Conservation (phyloP, 2,329 filamentous ascomycete genomes). For the Cercospora zeina region DNA sequence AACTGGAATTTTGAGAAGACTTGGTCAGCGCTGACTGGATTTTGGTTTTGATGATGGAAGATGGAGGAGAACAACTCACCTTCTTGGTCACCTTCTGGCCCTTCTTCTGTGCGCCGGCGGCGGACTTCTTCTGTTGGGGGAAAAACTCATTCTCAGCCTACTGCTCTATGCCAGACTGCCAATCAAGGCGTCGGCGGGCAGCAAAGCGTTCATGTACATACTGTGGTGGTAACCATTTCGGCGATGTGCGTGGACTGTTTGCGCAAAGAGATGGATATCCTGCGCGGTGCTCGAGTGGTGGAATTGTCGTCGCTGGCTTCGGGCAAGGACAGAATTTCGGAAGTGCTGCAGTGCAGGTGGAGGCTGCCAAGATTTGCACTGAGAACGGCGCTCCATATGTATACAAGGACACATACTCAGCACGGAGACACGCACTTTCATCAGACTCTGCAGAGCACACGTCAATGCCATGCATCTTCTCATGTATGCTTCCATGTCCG, state of each 20-base stretch:
- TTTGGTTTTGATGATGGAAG: neutral
- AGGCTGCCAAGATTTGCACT: constrained; percentile 3
- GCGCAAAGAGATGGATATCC: constrained; percentile 90
- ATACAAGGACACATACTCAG: neutral
- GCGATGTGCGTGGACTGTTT: constrained; percentile 44
- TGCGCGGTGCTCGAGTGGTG: constrained; percentile 56
- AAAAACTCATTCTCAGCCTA: constrained; percentile 68
- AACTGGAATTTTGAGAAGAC: constrained; percentile 59
- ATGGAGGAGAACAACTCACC: constrained; percentile 45
- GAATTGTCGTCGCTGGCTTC: constrained; percentile 2
- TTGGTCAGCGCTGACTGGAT: neutral
- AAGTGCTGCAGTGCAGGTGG: constrained; percentile 4
- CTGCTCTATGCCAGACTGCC: constrained; percentile 60
- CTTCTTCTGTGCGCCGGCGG: constrained; percentile 48
- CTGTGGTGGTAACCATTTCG: constrained; percentile 83
- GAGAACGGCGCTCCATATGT: neutral
- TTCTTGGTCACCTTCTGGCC: constrained; percentile 79
- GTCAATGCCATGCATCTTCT: neutral
- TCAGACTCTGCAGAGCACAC: too few species aligned
- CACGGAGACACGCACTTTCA: neutral
- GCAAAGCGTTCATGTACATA: constrained; percentile 92
- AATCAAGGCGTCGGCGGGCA: constrained; percentile 66
- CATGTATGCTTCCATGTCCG: neutral
- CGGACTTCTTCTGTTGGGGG: constrained; percentile 58
- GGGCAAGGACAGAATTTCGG: constrained; percentile 7